phyloP scores from a whole-genome alignment of 176 grass and related monocot genomes.

The Cenchrus purpureus region DNA sequence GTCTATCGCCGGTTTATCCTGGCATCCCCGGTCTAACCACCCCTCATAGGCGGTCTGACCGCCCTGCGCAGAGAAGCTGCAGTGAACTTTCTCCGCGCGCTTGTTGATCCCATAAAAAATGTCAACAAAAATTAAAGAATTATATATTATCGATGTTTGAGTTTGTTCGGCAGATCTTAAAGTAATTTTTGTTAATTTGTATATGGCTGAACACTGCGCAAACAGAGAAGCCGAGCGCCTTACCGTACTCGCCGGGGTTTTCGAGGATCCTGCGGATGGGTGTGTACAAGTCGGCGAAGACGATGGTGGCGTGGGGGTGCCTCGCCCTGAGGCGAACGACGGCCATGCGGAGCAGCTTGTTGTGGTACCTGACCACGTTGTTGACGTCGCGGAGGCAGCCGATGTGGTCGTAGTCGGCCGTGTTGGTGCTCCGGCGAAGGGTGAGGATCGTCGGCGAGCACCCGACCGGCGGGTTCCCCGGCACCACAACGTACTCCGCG shows the following conservation, averaged over 20 bases:
- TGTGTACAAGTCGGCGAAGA: constrained; percentile 34
- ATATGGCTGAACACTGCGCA: no score
- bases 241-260: neutral
- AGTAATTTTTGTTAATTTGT: no score
- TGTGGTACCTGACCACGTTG: neutral
- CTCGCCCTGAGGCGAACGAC: neutral
- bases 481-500: neutral
- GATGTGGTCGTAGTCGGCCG: neutral
- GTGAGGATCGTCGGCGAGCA: neutral
- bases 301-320: constrained; percentile 17
- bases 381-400: constrained; percentile 37
- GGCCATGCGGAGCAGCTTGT: neutral
- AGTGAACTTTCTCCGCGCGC: no score
- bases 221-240: no score
- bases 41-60: no score
- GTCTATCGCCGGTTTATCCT: no score
- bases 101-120: no score
- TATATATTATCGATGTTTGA: no score
- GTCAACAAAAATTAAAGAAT: no score
- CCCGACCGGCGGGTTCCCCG: constrained; percentile 41
- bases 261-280: neutral
- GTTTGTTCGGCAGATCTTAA: no score
- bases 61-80: no score
- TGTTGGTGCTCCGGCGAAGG: neutral
- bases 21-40: no score